These are phyloP conservation scores for Arxiozyma bovina DNA, from an alignment of 1,139 yeast species.

Conservation along the genomic window DNA sequence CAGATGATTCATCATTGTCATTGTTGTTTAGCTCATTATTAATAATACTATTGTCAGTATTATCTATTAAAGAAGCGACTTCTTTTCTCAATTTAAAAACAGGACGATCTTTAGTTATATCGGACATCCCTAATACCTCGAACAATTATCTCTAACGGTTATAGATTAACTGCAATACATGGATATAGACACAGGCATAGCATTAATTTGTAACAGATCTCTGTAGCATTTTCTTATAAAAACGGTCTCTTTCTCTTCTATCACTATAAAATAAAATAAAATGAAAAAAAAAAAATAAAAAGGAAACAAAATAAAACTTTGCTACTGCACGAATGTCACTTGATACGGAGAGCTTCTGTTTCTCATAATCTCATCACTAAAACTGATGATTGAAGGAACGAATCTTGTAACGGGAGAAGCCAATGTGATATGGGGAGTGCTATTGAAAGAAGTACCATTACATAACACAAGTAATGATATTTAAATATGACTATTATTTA, in stretches of 20 bases:
- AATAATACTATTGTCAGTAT: slow-evolving; percentile 2
- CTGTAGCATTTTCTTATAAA: too few species aligned
- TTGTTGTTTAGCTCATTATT: slow-evolving; percentile 1
- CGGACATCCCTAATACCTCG: slow-evolving; percentile 3
- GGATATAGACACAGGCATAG: too few species aligned
- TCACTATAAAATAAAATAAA: too few species aligned
- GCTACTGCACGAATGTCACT: background rate
- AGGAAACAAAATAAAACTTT: background rate
- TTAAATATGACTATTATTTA: too few species aligned
- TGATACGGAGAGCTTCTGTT: background rate
- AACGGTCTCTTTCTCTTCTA: background rate
- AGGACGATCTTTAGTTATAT: background rate
- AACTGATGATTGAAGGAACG: too few species aligned
- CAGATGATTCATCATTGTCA: background rate
- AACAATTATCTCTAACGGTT: background rate
- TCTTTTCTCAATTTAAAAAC: slow-evolving; percentile 21
- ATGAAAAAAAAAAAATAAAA: too few species aligned
- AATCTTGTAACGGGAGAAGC: too few species aligned
- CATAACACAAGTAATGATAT: too few species aligned
- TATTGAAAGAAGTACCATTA: background rate
- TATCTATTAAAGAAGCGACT: slow-evolving; percentile 5
- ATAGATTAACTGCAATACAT: background rate
- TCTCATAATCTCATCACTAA: too few species aligned
- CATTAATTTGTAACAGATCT: too few species aligned
- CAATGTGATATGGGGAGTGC: background rate